Percentiles rank a stretch among this genome's conserved stretches.
Evolutionary conservation across 2,329 filamentous ascomycete genomes (phyloP).

Genomic region (Verticillium nubilum): DNA sequence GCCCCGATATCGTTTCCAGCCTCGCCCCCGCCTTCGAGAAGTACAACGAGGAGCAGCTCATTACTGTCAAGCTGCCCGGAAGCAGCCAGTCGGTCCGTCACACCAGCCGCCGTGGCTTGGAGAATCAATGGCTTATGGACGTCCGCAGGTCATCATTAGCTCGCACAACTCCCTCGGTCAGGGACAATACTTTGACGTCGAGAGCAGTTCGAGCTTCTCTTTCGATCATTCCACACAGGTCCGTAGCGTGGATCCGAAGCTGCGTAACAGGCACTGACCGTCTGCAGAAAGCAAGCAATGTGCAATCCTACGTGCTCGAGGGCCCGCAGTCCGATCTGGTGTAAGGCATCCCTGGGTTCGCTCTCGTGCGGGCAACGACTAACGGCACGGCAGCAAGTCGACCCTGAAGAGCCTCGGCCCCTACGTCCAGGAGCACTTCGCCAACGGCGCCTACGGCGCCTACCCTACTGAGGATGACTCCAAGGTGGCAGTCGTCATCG

Average conservation of each 20-base stretch:
- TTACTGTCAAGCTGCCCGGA: slow-evolving; percentile 83
- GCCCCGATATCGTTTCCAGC: slow-evolving; percentile 61
- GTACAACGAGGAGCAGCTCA: slow-evolving; percentile 95
- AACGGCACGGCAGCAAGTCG: slow-evolving; percentile 58
- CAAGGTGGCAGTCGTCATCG: slow-evolving; percentile 74
- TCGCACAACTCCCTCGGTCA: slow-evolving; percentile 76
- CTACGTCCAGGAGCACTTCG: slow-evolving; percentile 86
- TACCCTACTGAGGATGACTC: slow-evolving; percentile 75
- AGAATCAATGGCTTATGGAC: background rate
- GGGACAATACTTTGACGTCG: slow-evolving; percentile 84
- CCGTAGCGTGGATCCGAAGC: slow-evolving; percentile 12
- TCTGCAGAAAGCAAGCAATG: slow-evolving; percentile 69
- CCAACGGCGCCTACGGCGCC: slow-evolving; percentile 72
- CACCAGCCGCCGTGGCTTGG: background rate
- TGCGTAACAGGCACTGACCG: slow-evolving; percentile 8
- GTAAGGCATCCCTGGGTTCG: slow-evolving; percentile 42
- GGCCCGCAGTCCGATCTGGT: slow-evolving; percentile 72
- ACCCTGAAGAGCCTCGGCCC: slow-evolving; percentile 69
- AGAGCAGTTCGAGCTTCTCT: slow-evolving; percentile 79
- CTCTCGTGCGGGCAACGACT: slow-evolving; percentile 9
- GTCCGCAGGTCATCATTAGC: slow-evolving; percentile 70
- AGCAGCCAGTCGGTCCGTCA: slow-evolving; percentile 54
- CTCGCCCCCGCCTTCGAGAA: slow-evolving; percentile 81
- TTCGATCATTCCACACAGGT: slow-evolving; percentile 83
- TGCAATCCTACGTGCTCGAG: slow-evolving; percentile 75